Conservation (phyloP, 2,329 filamentous ascomycete genomes). For the Intubia oerlemansii region DNA sequence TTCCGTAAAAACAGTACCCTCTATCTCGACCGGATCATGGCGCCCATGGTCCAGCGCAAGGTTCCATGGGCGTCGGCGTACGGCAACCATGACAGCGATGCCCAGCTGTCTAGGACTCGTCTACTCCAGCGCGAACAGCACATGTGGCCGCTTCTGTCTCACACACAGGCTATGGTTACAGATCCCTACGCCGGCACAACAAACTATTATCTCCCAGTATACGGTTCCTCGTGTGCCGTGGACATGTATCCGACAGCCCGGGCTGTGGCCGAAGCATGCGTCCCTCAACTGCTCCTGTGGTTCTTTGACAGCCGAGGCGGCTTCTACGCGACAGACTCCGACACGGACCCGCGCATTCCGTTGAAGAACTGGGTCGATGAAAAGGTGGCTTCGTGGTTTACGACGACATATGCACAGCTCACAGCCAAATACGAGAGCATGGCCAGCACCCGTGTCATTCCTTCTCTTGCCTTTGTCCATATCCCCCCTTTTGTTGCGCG, state of each 20-base stretch:
- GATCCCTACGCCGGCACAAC: slow-evolving; percentile 9
- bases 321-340: no score
- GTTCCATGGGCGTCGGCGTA: slow-evolving; percentile 35
- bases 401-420: slow-evolving; percentile 14
- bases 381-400: slow-evolving; percentile 23
- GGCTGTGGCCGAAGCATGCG: slow-evolving; percentile 5
- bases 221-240: slow-evolving; percentile 7
- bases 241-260: not conserved
- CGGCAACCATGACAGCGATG: slow-evolving; percentile 36
- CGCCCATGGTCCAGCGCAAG: slow-evolving; percentile 21
- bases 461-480: slow-evolving; percentile 26
- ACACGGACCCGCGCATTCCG: no score
- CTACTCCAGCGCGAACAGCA: slow-evolving; percentile 11
- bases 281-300: slow-evolving; percentile 26
- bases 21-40: slow-evolving; percentile 27
- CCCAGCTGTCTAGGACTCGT: slow-evolving; percentile 20
- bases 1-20: slow-evolving; percentile 21
- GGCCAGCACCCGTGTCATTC: slow-evolving; percentile 13
- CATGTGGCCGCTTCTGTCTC: slow-evolving; percentile 9
- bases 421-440: slow-evolving; percentile 8
- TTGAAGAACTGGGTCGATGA: slow-evolving; percentile 21
- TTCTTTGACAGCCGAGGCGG: slow-evolving; percentile 39
- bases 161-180: slow-evolving; percentile 9
- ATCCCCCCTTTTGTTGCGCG: slow-evolving; percentile 18
- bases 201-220: slow-evolving; percentile 15